Conservation (phyloP, 495 filamentous ascomycete genomes). For the Penicillium canariense region DNA sequence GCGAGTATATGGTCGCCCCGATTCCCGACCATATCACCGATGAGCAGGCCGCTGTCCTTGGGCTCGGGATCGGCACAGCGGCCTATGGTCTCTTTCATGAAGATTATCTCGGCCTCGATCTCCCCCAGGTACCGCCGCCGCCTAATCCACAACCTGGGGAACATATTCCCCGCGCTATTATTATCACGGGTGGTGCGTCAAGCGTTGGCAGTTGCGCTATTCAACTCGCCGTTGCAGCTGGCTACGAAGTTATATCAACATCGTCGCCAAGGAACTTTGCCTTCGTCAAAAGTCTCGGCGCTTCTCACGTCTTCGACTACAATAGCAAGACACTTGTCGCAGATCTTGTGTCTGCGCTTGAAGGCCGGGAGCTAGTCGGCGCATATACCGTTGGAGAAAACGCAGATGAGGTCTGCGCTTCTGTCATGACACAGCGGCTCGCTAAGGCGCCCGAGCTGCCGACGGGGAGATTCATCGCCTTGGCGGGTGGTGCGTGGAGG, state of each 20-base stretch:
- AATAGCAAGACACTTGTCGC: conserved; percentile 30
- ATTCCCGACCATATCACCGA: conserved; percentile 48
- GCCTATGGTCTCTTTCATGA: conserved; percentile 22
- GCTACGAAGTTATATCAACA: conserved; percentile 56
- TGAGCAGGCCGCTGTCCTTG: conserved; percentile 39
- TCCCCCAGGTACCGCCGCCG: conserved; percentile 2
- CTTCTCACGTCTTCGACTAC: conserved; percentile 59
- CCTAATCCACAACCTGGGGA: neutral
- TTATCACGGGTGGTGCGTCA: conserved; percentile 59
- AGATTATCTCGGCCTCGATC: conserved; percentile 7
- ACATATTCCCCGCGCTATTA: neutral
- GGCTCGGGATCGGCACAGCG: conserved; percentile 14
- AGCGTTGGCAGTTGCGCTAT: conserved; percentile 67
- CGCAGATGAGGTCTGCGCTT: neutral
- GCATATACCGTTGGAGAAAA: conserved; percentile 2
- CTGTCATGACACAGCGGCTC: neutral
- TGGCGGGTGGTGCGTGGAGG: conserved; percentile 1
- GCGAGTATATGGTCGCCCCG: conserved; percentile 29
- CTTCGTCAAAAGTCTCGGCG: conserved; percentile 52
- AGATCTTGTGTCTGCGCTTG: conserved; percentile 15
- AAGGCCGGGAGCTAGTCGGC: neutral
- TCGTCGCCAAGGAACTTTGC: conserved; percentile 52
- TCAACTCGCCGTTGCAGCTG: conserved; percentile 56
- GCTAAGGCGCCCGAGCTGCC: no score
- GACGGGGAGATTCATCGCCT: conserved; percentile 5